Base-by-base conservation (phyloP, 2,329 filamentous ascomycete genomes). In the Fusarium avenaceum region DNA sequence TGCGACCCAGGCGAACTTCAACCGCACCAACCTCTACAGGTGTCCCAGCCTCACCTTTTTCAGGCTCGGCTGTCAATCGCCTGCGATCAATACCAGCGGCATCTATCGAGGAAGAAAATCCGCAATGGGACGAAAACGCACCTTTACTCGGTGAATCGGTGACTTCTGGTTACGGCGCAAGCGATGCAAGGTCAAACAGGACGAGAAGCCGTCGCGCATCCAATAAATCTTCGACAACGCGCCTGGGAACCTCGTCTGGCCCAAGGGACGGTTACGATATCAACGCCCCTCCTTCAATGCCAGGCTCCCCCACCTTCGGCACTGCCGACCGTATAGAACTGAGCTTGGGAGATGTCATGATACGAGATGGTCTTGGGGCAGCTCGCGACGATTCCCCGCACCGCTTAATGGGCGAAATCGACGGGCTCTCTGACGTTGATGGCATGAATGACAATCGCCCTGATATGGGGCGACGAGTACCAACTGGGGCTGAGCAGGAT, bases 401-500 rank as follows among this genome's bases (percentile, higher is more conserved):
- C 10, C 75, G 66, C n/a, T 72, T 70, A 22, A 63, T 73, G 14
- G 67, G 69, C 13, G 73, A 75, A 11, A 75, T 80, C 22, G 77
- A 80, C n/a, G 72, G 74, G 9, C 60, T 72, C 14, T 79, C 78
- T 8, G 77, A 77, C 9, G 56, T 70, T 6, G 76, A 61, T 7
- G 57, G 53, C 4, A 55, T 70, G 20, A 67, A 74, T 20, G 76
- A 77, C 28, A 75, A 71, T 28, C 73, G 77, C 20, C 69, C 76
- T 4, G 74, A 78, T 13, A 52, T 71, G 19, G 64, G 63, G 7
- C 72, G 76, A 48, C 85, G 90, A 38, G 84, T 89, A 68, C 84
- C 85, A 14, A 78, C 90, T 14, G 85, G 90, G 13, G 92, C 90
- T 0, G 89, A 96, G 73, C 92, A 92, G 69, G 96, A 98, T 79